Evolutionary conservation across 2,329 filamentous ascomycete species (phyloP), one percentile per base, ranked within the genome.

Genomic region (Microsporum canis): DNA sequence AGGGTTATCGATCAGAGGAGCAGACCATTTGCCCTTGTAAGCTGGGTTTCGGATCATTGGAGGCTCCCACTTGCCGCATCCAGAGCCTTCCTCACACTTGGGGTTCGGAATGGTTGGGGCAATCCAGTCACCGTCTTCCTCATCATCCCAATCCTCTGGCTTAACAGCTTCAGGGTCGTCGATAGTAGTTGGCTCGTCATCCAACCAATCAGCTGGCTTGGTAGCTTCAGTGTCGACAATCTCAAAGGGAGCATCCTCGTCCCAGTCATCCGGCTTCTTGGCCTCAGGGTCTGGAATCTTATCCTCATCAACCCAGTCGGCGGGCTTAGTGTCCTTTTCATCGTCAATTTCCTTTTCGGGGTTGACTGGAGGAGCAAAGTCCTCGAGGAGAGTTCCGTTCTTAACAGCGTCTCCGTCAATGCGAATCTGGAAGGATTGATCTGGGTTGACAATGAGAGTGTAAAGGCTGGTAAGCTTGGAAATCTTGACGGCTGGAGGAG

Each of bases 1-100:
- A 63, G 94, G 94, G 86, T 99, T 99, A 79, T 97, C 92, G 70
- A 99, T 90, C 76, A 86, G 84, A 64, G 91, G 89, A 55, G 94
- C 88, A 68, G 84, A 85, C 94, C 94, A 99, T 83, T 95, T 95
- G 86, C 94, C 94, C 89, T 97, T 97, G 86, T 95, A 97, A 66
- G 82, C 88, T 66, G 90, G 89, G 85, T 97, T 97, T 81, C 88
- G 89, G 80, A 86, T 96, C 84, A 89, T 85, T 67, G 94, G 94
- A 79, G 88, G 85, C 70, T 86, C 82, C 94, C 94, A 99, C 71
- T 88, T 84, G 71, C 94, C 94, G 76, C 94, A 97, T 72, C 94
- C 94, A 79, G 92, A 91, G 67, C 81, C 89, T 62, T 97, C 92
- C 66, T 86, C 84, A 73, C 94, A 97, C 85, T 96, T 96, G 77